Evolutionary conservation across 805 yeast genomes (phyloP).

Genomic region (Myxozyma monticola): DNA sequence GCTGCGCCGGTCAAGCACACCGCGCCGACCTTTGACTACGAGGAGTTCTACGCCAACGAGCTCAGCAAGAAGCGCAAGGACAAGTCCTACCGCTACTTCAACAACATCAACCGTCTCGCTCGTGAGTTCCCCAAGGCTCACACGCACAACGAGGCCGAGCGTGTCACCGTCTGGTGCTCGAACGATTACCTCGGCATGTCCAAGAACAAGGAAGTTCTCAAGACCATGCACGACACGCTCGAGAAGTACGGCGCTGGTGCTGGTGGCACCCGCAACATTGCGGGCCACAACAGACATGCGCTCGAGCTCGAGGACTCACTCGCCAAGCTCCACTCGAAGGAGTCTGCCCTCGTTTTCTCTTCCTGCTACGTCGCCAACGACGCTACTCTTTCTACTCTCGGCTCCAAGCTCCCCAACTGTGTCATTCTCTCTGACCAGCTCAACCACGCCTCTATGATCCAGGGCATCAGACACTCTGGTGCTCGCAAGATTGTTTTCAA

Average conservation of each 20-base stretch:
- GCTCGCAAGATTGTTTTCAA: constrained; percentile 85
- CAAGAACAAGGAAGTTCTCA: constrained; percentile 67
- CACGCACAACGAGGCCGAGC: constrained; percentile 61
- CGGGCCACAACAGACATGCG: constrained; percentile 95
- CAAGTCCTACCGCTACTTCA: constrained; percentile 92
- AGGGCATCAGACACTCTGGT: constrained; percentile 88
- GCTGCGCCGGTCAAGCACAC: constrained; percentile 28
- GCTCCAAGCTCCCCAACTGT: constrained; percentile 84
- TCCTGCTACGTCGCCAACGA: constrained; percentile 98
- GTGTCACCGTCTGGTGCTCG: constrained; percentile 98
- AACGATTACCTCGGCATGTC: constrained; percentile 98
- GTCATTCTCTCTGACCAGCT: constrained; percentile 90
- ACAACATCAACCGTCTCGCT: constrained; percentile 95
- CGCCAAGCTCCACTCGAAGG: constrained; percentile 91
- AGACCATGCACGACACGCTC: constrained; percentile 75
- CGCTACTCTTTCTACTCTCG: constrained; percentile 86
- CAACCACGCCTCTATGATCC: constrained; percentile 98
- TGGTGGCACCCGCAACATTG: constrained; percentile 98
- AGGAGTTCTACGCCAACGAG: constrained; percentile 66
- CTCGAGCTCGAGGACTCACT: constrained; percentile 79
- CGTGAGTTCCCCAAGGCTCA: constrained; percentile 93
- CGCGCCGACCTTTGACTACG: constrained; percentile 60
- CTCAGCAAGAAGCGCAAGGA: constrained; percentile 75
- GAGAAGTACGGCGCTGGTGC: constrained; percentile 97
- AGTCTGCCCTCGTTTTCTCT: constrained; percentile 90